phyloP scores from a whole-genome alignment of 2,329 filamentous ascomycete genomes.

The Sarocladium brachiariae region DNA sequence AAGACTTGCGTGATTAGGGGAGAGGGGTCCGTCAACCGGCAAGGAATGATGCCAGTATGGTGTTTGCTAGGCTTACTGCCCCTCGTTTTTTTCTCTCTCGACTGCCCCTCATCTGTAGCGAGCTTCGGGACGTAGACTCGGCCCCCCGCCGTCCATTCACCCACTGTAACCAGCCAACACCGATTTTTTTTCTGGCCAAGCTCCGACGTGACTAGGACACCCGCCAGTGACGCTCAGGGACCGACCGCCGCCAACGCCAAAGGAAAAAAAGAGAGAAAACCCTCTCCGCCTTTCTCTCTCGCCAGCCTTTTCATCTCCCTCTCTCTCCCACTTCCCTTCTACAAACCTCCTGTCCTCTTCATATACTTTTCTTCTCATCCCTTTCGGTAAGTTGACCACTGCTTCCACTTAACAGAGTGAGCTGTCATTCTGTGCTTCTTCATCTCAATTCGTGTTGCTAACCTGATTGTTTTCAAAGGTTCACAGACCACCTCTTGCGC shows the following conservation, averaged over 20 bases:
- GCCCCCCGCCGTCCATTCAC: neutral
- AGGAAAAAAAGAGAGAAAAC: conserved; percentile 6
- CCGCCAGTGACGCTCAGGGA: neutral
- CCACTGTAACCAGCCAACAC: too few species aligned
- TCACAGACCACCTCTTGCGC: conserved; percentile 2
- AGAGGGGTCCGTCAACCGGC: neutral
- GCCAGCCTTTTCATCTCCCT: conserved; percentile 1
- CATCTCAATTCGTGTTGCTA: neutral
- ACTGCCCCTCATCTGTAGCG: conserved; percentile 5
- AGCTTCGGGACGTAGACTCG: conserved; percentile 7
- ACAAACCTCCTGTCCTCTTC: neutral
- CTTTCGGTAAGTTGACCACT: conserved; percentile 4
- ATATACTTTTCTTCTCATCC: neutral
- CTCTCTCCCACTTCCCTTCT: neutral
- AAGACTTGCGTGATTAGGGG: too few species aligned
- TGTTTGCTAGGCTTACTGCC: neutral
- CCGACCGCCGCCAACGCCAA: neutral
- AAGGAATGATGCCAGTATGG: too few species aligned
- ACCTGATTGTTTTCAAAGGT: neutral
- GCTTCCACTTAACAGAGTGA: neutral
- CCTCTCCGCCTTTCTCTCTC: conserved; percentile 9
- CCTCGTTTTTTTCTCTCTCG: neutral
- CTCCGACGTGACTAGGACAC: too few species aligned
- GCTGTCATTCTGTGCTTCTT: neutral
- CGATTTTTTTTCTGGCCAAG: too few species aligned